Conservation (phyloP, 176 grass and related monocot species). For the Cenchrus americanus region DNA sequence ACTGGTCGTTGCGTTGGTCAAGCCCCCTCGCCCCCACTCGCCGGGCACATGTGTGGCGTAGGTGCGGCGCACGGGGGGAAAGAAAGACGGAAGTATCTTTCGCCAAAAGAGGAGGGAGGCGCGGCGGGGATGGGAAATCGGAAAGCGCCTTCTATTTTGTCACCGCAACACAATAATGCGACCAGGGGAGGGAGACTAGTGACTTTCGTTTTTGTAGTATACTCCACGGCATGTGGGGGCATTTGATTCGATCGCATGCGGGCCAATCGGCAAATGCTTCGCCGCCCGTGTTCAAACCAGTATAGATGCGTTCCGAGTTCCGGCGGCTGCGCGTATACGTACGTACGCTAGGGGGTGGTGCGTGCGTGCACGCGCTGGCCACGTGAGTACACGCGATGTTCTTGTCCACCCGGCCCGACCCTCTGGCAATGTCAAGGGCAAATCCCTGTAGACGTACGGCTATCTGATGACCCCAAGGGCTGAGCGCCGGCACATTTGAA, state of each 20-base stretch:
- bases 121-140: no score
- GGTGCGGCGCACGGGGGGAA: neutral
- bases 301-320: neutral
- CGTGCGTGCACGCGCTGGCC: neutral
- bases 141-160: slow-evolving; percentile 6
- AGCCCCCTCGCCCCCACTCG: neutral
- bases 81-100: slow-evolving; percentile 1
- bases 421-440: neutral
- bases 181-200: no score
- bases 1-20: neutral
- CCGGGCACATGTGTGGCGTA: neutral
- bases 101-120: slow-evolving; percentile 14
- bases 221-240: slow-evolving; percentile 4
- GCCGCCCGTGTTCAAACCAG: neutral
- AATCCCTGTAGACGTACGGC: neutral
- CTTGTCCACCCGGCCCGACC: no score
- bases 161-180: neutral
- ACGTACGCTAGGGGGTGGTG: neutral
- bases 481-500: neutral
- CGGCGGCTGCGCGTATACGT: neutral
- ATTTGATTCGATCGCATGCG: slow-evolving; percentile 22
- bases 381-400: neutral
- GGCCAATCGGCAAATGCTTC: slow-evolving; percentile 3
- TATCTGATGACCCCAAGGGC: neutral
- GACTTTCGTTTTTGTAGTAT: neutral